These are phyloP conservation scores for Dissophora globulifera DNA, from an alignment of 192 early-diverging fungal genomes.

Conservation along the genomic window DNA sequence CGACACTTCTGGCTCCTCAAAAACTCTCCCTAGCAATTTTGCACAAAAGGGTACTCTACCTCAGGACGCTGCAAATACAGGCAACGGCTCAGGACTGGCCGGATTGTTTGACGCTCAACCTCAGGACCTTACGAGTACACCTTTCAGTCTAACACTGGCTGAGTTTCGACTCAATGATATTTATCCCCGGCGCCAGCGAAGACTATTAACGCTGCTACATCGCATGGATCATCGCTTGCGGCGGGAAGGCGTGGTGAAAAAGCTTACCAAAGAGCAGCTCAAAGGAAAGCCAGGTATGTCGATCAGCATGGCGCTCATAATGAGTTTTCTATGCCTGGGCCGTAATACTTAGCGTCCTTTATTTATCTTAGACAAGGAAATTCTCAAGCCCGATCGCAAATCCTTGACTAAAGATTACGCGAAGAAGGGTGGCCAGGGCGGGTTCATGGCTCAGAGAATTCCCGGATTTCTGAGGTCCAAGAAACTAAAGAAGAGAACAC, in stretches of 20 bases:
- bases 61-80: constrained; percentile 14
- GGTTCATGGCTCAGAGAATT: constrained; percentile 48
- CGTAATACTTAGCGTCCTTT: too few relatives aligned
- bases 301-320: too few relatives aligned
- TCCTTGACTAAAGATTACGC: constrained; percentile 35
- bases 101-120: constrained; percentile 33
- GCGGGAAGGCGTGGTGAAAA: constrained; percentile 47
- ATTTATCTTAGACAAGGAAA: constrained; percentile 53
- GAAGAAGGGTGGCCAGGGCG: constrained; percentile 35
- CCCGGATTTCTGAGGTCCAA: constrained; percentile 46
- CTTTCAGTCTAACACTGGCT: constrained; percentile 54
- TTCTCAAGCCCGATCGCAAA: constrained; percentile 46
- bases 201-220: constrained; percentile 48
- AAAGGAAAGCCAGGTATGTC: constrained; percentile 55
- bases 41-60: constrained; percentile 43
- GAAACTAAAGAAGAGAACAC: constrained; percentile 42
- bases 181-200: constrained; percentile 48
- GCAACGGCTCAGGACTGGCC: constrained; percentile 16
- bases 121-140: constrained; percentile 32
- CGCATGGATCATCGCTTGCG: constrained; percentile 51
- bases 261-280: constrained; percentile 50
- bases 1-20: constrained; percentile 29
- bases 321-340: too few relatives aligned
- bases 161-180: constrained; percentile 52
- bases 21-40: constrained; percentile 45